These are phyloP conservation scores for Neophaeococcomyces aloes DNA, from an alignment of 2,329 filamentous ascomycete genomes.

Conservation along the genomic window DNA sequence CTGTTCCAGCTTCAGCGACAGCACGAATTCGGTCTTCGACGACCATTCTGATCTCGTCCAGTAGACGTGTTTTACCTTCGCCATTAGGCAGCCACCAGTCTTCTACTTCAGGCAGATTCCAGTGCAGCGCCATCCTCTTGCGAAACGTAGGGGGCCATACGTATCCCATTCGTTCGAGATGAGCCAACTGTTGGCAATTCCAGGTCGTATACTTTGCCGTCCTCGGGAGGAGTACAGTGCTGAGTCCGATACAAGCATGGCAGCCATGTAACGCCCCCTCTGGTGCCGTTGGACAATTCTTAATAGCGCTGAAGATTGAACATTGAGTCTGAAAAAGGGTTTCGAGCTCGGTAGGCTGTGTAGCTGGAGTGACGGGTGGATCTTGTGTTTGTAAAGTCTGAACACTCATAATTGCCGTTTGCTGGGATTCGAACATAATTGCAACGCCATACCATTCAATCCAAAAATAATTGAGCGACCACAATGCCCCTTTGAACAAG, in stretches of 20 bases:
- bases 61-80: conserved; percentile 61
- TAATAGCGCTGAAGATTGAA: conserved; percentile 68
- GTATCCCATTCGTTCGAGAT: conserved; percentile 67
- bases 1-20: conserved; percentile 29
- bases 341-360: conserved; percentile 46
- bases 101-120: conserved; percentile 48
- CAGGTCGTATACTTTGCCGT: conserved; percentile 58
- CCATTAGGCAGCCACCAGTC: conserved; percentile 86
- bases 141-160: conserved; percentile 69
- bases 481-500: conserved; percentile 60
- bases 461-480: conserved; percentile 61
- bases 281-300: conserved; percentile 59
- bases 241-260: conserved; percentile 66
- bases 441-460: conserved; percentile 70
- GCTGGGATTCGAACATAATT: conserved; percentile 71
- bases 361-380: conserved; percentile 16
- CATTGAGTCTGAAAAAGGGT: conserved; percentile 59
- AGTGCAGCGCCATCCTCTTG: conserved; percentile 62
- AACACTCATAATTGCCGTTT: conserved; percentile 37
- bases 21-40: conserved; percentile 56
- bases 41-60: conserved; percentile 68
- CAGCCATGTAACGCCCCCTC: conserved; percentile 60
- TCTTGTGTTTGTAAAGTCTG: background rate
- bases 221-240: conserved; percentile 67
- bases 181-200: conserved; percentile 67